Evolutionary conservation across 345 rosid genomes (phyloP).

Genomic region (Pistacia atlantica): DNA sequence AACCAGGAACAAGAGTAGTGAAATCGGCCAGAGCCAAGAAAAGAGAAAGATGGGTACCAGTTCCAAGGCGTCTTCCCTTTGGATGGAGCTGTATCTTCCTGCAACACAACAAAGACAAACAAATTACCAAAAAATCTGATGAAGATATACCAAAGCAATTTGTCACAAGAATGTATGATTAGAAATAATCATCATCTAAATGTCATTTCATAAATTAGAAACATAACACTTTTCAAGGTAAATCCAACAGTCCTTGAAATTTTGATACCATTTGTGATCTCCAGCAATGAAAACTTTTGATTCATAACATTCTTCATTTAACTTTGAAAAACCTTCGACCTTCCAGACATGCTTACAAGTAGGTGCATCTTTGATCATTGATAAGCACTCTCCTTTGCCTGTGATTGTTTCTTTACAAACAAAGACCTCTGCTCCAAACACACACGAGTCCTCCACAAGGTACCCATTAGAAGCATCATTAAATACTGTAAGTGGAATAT

Average conservation of each 20-base stretch:
- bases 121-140: background rate
- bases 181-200: too few relatives aligned
- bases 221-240: too few relatives aligned
- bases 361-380: slow-evolving; percentile 23
- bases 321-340: slow-evolving; percentile 36
- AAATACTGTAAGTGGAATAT: slow-evolving; percentile 27
- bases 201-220: too few relatives aligned
- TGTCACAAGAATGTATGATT: too few relatives aligned
- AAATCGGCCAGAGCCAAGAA: slow-evolving; percentile 33
- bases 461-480: slow-evolving; percentile 36
- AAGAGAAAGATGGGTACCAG: slow-evolving; percentile 25
- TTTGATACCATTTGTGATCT: slow-evolving; percentile 38
- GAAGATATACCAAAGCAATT: too few relatives aligned
- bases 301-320: background rate
- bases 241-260: too few relatives aligned
- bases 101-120: background rate
- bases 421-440: slow-evolving; percentile 48
- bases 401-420: slow-evolving; percentile 36
- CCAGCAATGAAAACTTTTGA: slow-evolving; percentile 20
- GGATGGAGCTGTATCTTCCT: slow-evolving; percentile 48
- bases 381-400: slow-evolving; percentile 39
- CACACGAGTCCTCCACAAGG: slow-evolving; percentile 39
- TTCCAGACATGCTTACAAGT: slow-evolving; percentile 33
- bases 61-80: slow-evolving; percentile 32
- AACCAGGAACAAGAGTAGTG: slow-evolving; percentile 10